These are phyloP conservation scores for Coemansia sp. DNA, from an alignment of 192 early-diverging fungal genomes.

Conservation along the genomic window DNA sequence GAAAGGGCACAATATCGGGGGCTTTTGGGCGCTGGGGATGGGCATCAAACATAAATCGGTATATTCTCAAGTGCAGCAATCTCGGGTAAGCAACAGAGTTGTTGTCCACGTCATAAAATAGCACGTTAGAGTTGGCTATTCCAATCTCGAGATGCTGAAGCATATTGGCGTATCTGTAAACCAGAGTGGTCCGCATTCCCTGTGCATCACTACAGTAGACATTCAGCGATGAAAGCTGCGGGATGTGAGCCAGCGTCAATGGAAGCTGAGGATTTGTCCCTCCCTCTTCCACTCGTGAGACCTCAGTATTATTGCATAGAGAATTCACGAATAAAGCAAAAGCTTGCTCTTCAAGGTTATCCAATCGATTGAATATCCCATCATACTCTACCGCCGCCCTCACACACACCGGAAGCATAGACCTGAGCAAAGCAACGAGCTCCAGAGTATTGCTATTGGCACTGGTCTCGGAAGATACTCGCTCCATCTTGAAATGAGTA, in stretches of 20 bases:
- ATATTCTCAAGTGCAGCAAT: neutral
- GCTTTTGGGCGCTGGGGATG: neutral
- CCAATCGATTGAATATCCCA: neutral
- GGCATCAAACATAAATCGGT: neutral
- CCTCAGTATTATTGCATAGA: neutral
- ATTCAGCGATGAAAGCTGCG: neutral
- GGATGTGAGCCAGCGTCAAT: neutral
- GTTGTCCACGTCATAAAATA: neutral
- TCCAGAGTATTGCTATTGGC: neutral
- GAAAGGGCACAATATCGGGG: neutral
- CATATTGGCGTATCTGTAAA: neutral
- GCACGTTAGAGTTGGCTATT: neutral
- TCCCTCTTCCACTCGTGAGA: neutral
- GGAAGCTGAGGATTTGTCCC: neutral
- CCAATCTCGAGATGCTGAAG: neutral
- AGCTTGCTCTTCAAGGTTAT: neutral
- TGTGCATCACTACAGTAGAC: neutral
- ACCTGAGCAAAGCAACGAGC: neutral
- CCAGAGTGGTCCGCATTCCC: neutral
- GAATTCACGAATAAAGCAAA: neutral
- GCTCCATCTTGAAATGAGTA: neutral
- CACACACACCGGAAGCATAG: neutral
- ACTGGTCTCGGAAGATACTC: neutral
- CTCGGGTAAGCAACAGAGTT: neutral
- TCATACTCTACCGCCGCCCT: neutral